Percentiles rank a stretch among this genome's conserved stretches.
Evolutionary conservation across 129 eudicot species (phyloP).

Genomic region (Flaveria ramosissima): DNA sequence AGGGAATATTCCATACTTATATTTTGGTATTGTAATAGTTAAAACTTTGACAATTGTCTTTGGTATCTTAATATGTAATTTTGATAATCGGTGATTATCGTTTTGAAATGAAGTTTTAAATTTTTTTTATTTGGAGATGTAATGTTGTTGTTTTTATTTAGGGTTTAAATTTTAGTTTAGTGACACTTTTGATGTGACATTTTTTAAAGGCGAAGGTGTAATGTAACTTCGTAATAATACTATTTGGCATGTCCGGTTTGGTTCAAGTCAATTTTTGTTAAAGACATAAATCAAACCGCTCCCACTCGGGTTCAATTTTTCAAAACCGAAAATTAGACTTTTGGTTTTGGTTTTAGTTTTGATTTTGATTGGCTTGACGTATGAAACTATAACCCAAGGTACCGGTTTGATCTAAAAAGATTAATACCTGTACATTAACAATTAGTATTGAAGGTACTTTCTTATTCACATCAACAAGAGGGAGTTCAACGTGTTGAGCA

Average conservation of each 20-base stretch:
- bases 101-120: no score
- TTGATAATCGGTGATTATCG: no score
- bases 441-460: conserved; percentile 66
- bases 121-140: no score
- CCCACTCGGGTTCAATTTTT: neutral
- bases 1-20: no score
- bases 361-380: neutral
- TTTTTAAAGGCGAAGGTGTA: no score
- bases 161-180: no score
- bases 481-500: conserved; percentile 78
- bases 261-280: neutral
- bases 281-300: neutral
- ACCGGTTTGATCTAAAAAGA: neutral
- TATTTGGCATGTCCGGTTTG: neutral
- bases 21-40: no score
- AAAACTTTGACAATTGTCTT: no score
- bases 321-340: neutral
- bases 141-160: no score
- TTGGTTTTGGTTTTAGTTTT: neutral
- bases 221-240: no score
- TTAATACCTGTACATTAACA: conserved; percentile 77
- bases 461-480: conserved; percentile 38
- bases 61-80: no score
- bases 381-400: neutral
- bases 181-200: no score